Evolutionary conservation across 2,329 filamentous ascomycete genomes (phyloP).

Genomic region (Talaromyces sp.): DNA sequence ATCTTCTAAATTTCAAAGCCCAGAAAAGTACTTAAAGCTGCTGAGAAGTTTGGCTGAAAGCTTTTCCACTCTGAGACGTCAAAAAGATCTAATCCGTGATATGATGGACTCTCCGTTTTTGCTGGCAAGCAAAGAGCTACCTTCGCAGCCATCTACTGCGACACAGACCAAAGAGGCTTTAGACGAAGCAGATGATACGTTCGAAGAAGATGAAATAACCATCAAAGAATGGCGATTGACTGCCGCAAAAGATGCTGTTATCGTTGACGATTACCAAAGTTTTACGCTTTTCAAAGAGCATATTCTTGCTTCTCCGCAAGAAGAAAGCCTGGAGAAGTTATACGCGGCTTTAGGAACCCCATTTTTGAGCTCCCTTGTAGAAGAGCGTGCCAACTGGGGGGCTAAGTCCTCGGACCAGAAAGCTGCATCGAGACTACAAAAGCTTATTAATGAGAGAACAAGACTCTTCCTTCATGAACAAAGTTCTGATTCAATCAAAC

Average conservation of each 20-base stretch:
- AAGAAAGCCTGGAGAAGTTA: slow-evolving; percentile 78
- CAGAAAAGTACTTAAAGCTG: slow-evolving; percentile 81
- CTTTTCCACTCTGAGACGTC: slow-evolving; percentile 62
- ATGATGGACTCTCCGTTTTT: slow-evolving; percentile 74
- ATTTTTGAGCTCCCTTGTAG: slow-evolving; percentile 68
- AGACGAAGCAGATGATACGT: slow-evolving; percentile 39
- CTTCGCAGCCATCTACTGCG: slow-evolving; percentile 19
- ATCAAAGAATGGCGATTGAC: slow-evolving; percentile 76
- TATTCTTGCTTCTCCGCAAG: slow-evolving; percentile 81
- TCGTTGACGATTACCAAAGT: slow-evolving; percentile 82
- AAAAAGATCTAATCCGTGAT: slow-evolving; percentile 69
- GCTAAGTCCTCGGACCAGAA: slow-evolving; percentile 60
- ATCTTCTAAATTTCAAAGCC: slow-evolving; percentile 69
- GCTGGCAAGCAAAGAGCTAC: slow-evolving; percentile 73
- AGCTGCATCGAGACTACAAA: slow-evolving; percentile 63
- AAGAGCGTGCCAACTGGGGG: slow-evolving; percentile 71
- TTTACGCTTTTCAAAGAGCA: slow-evolving; percentile 82
- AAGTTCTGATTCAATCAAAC: slow-evolving; percentile 69
- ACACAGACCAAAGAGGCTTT: slow-evolving; percentile 12
- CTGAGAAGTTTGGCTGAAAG: slow-evolving; percentile 75
- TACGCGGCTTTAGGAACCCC: slow-evolving; percentile 76
- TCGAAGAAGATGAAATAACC: slow-evolving; percentile 56
- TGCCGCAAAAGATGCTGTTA: slow-evolving; percentile 63
- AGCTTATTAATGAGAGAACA: slow-evolving; percentile 78
- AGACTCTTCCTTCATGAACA: slow-evolving; percentile 88